Percentiles rank a stretch among this genome's conserved stretches.
These are phyloP conservation scores for Calocybe cyanea DNA, from an alignment of 768 basidiomycete genomes.

Conservation along the genomic window DNA sequence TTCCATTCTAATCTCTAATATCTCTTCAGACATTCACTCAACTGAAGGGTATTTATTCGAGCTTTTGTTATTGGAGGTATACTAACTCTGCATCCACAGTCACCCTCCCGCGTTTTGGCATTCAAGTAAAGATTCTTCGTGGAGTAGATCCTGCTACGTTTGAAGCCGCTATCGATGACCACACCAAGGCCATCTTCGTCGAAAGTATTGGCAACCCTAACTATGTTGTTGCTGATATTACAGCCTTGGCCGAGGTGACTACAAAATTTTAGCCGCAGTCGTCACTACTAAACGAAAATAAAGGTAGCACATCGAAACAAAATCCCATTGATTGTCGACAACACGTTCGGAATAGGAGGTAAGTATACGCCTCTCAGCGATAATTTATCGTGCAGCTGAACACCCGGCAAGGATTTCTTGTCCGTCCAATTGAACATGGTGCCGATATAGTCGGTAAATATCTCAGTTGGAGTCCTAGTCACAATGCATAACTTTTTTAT, in stretches of 20 bases:
- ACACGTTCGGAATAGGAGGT: slow-evolving; percentile 75
- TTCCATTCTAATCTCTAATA: neutral
- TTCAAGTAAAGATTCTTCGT: slow-evolving; percentile 62
- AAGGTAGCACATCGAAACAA: slow-evolving; percentile 68
- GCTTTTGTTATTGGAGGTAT: slow-evolving; percentile 8
- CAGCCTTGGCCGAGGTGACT: slow-evolving; percentile 63
- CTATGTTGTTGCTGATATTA: slow-evolving; percentile 62
- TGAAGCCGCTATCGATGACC: slow-evolving; percentile 65
- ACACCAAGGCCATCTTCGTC: slow-evolving; percentile 73
- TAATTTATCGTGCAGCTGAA: slow-evolving; percentile 12
- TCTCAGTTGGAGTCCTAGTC: too few relatives aligned
- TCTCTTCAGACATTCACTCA: slow-evolving; percentile 62
- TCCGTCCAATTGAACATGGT: slow-evolving; percentile 67
- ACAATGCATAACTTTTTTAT: neutral
- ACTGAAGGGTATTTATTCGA: slow-evolving; percentile 45
- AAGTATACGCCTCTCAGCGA: slow-evolving; percentile 1
- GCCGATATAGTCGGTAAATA: slow-evolving; percentile 65
- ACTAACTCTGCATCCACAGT: slow-evolving; percentile 32
- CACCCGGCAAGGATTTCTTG: slow-evolving; percentile 45
- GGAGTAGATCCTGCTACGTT: slow-evolving; percentile 53
- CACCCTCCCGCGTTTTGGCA: slow-evolving; percentile 52
- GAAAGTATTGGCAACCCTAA: slow-evolving; percentile 82
- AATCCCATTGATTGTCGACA: slow-evolving; percentile 79
- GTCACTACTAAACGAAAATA: neutral
- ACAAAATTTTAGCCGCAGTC: neutral